Evolutionary conservation across 1,284 basidiomycete genomes (phyloP), one percentile per base, ranked within the genome.

Genomic region (Sphagnurus paluster): DNA sequence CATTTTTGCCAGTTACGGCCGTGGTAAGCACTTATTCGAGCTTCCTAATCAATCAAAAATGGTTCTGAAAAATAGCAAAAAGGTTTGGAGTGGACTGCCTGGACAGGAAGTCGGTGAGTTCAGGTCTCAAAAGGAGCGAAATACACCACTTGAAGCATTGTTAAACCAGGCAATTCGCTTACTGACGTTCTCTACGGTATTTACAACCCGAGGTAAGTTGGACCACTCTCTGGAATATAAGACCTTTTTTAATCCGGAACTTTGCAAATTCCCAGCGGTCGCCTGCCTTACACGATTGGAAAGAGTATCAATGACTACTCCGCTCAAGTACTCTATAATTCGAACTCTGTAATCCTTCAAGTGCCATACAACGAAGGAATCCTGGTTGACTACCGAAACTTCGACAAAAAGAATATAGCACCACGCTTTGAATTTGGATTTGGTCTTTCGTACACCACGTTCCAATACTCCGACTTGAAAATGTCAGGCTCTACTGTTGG

Each of bases 391-490:
- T 85, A 87, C 59, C 66, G 80, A 30, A 73, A 78, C 56, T 87
- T 87, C 60, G 80, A 86, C 55, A 60, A 70, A 24, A 66, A 72
- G 9, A 70, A 74, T 44, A 79, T 86, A 44, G 64, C 69, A 2
- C 84, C 85, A 3, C 70, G 82, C 21, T 87, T 74, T 56, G 77
- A 79, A 50, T 89, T 86, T 58, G 87, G 86, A 2, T 85, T 78
- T 58, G 86, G 87, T 1, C 61, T 89, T 44, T 82, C 77, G 10
- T 89, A 87, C 46, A 85, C 87, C 9, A 75, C 68, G 0, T 89
- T 89, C 68, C 60, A 66, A 10, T 81, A 81, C 55, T 71, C 70
- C 5, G 65, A 63, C 17, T 53, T 84, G 28, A 52, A 59, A 10
- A 65, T 82, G 19, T 57, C 62, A 19, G 75, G 74, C 5, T 70